Conservation (phyloP, 139 green algal species). For the Chlorella ohadii region DNA sequence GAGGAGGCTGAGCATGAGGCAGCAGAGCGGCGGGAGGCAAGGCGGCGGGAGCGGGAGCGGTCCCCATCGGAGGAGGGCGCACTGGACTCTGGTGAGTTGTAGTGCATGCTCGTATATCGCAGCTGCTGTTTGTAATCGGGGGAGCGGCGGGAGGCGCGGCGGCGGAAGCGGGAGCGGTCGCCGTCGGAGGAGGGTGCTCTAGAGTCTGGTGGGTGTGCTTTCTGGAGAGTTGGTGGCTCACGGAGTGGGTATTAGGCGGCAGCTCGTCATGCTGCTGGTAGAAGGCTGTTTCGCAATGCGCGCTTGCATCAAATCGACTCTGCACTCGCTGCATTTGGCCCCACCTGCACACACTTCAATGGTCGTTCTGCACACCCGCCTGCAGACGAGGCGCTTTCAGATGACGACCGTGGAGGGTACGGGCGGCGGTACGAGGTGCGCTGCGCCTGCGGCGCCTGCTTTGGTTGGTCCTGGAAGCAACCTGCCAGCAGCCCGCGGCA, state of each 20-base stretch:
- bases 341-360: too few species aligned
- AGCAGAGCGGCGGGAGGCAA: not conserved
- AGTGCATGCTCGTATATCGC: too few species aligned
- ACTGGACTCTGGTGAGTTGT: not conserved
- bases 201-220: not conserved
- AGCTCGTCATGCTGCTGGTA: not conserved
- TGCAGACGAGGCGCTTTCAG: not conserved
- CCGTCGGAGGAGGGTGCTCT: slow-evolving; percentile 7
- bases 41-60: slow-evolving; percentile 12
- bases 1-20: too few species aligned
- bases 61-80: slow-evolving; percentile 7
- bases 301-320: too few species aligned
- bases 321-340: too few species aligned
- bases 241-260: too few species aligned
- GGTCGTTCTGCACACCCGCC: not conserved
- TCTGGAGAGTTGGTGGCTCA: too few species aligned
- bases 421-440: not conserved
- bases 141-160: slow-evolving; percentile 5
- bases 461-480: too few species aligned
- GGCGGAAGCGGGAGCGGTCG: slow-evolving; percentile 4
- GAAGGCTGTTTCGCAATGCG: too few species aligned
- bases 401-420: not conserved
- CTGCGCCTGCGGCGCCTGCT: not conserved
- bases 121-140: too few species aligned
- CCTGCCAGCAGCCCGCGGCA: too few species aligned